Conservation (phyloP, 169 alveolate genomes). For the Babesia sp. region DNA sequence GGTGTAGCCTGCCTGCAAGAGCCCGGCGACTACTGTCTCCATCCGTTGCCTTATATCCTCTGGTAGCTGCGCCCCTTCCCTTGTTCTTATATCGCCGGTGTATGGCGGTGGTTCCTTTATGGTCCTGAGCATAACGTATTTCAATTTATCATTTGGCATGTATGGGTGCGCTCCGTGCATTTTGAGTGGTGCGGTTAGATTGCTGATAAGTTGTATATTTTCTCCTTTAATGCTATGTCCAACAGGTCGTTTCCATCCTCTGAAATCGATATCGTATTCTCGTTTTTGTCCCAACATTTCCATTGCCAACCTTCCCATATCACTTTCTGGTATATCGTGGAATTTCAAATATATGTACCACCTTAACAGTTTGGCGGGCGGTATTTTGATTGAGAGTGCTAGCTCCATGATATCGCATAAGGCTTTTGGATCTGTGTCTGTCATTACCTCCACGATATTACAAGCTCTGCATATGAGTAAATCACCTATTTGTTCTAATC, state of each 20-base stretch:
- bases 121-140: conserved; percentile 30
- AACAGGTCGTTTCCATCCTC: conserved; percentile 61
- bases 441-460: conserved; percentile 46
- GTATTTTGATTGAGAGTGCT: conserved; percentile 3
- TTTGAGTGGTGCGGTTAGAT: conserved; percentile 12
- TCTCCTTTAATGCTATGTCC: conserved; percentile 3
- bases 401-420: conserved; percentile 41
- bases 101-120: conserved; percentile 23
- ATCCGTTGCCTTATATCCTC: not conserved
- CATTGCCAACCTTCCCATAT: conserved; percentile 27
- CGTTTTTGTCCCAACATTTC: conserved; percentile 9
- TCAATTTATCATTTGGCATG: conserved; percentile 25
- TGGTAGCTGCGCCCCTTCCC: not conserved
- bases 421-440: not conserved
- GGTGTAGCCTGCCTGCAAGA: not conserved
- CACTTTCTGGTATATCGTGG: conserved; percentile 34
- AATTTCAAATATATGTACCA: conserved; percentile 33
- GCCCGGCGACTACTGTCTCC: not conserved
- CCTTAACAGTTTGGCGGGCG: conserved; percentile 42
- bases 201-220: conserved; percentile 1
- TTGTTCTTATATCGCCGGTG: conserved; percentile 2
- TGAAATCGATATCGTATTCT: conserved; percentile 56
- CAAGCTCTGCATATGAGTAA: conserved; percentile 36
- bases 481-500: conserved; percentile 24
- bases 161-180: conserved; percentile 23